phyloP scores from a whole-genome alignment of 129 eudicot species.

The Flaveria bidentis region DNA sequence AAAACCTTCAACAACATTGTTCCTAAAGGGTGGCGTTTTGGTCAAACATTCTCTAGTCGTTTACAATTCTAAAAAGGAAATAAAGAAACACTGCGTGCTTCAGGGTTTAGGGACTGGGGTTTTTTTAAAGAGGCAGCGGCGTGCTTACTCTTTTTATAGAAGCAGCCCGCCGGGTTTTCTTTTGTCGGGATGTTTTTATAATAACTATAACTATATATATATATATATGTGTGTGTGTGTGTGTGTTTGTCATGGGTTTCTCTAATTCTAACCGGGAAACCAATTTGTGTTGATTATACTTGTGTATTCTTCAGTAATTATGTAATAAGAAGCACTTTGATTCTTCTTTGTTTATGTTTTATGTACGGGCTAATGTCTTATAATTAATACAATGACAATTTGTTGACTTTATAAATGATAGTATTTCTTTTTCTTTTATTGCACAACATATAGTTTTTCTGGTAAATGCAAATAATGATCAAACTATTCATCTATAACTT shows the following conservation, averaged over 20 bases:
- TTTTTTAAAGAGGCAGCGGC: slow-evolving; percentile 57
- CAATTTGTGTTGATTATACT: slow-evolving; percentile 29
- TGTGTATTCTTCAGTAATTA: slow-evolving; percentile 37
- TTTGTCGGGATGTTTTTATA: slow-evolving; percentile 21
- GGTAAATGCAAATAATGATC: no score
- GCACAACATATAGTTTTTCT: no score
- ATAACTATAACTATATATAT: slow-evolving; percentile 19
- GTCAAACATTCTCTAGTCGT: slow-evolving; percentile 63
- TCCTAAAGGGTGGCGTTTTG: slow-evolving; percentile 68
- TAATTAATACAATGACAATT: not conserved
- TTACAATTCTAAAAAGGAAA: slow-evolving; percentile 46
- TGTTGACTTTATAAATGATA: not conserved
- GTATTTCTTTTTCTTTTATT: not conserved
- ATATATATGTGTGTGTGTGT: no score
- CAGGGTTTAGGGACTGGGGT: slow-evolving; percentile 38
- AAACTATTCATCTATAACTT: no score
- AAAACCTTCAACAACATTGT: slow-evolving; percentile 53
- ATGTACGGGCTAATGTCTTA: slow-evolving; percentile 12
- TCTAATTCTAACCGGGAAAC: slow-evolving; percentile 19
- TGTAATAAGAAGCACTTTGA: slow-evolving; percentile 39
- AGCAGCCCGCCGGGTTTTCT: slow-evolving; percentile 75
- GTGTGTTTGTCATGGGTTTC: slow-evolving; percentile 32
- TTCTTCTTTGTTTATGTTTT: slow-evolving; percentile 24
- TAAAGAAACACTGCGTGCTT: slow-evolving; percentile 11
- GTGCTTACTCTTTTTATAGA: slow-evolving; percentile 63